Base-by-base conservation (phyloP, 129 eudicot species). In the Flaveria brownii region DNA sequence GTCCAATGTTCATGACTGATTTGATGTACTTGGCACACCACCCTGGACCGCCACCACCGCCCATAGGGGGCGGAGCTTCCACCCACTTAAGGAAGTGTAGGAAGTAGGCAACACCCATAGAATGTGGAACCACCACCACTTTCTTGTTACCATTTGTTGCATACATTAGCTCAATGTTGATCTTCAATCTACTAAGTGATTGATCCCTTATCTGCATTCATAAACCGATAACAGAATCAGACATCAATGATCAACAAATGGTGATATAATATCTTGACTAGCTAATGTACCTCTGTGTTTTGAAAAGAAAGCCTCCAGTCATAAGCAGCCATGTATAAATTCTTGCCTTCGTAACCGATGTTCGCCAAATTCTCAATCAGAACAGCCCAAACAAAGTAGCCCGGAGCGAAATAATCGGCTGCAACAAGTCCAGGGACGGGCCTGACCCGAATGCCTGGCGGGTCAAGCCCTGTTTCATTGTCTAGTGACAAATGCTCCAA, bases 81-180 rank as follows among this genome's bases (percentile, higher is more conserved):
- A 92, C 97, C 97, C 97, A 92, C 79, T 92, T 92, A 45, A 93
- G 84, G 75, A 93, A 93, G 78, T 93, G 98, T 60, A 93, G 82
- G 71, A 93, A 93, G 84, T 88, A 93, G 70, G 74, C 85, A 28
- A 75, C 92, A 9, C 98, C 98, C 98, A 93, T 93, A 0, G 98
- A 93, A 79, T 93, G 98, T 20, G 98, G 97, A 78, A 93, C 87
- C 88, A 93, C 98, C 82, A 93, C 97, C 85, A 93, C 98, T 85
- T 90, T 93, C 83, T 90, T 88, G 78, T 86, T 57, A 6, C 98
- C 97, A 41, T 92, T 92, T 36, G 91, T 86, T 36, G 80, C 74
- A 54, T 92, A 92, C 96, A 92, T 86, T 50, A 88, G 84, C 83
- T 93, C 98, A 73, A 93, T 93, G 73, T 88, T 90, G 84, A 84